These are phyloP conservation scores for Penicillium arizonense DNA, from an alignment of 495 filamentous ascomycete species.

Conservation along the genomic window DNA sequence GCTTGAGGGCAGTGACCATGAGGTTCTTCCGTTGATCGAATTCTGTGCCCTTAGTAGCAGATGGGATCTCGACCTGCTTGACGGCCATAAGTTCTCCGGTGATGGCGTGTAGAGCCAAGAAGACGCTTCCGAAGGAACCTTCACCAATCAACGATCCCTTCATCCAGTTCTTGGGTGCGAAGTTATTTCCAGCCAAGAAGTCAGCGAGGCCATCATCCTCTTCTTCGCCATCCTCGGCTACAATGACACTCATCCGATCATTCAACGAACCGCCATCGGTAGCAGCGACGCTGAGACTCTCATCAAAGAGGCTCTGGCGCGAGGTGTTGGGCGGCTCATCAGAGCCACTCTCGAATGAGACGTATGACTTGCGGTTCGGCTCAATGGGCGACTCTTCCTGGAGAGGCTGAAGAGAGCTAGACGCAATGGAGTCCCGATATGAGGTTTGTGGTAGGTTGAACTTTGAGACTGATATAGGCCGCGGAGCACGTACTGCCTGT, in stretches of 20 bases:
- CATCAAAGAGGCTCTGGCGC: constrained; percentile 78
- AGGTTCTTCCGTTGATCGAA: constrained; percentile 89
- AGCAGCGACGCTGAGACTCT: constrained; percentile 67
- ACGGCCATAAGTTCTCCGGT: constrained; percentile 98
- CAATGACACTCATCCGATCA: constrained; percentile 59
- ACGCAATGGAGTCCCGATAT: constrained; percentile 84
- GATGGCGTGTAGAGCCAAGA: constrained; percentile 92
- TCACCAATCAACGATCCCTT: constrained; percentile 96
- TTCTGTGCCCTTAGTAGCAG: constrained; percentile 70
- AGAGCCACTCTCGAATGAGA: constrained; percentile 86
- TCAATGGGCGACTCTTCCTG: constrained; percentile 91
- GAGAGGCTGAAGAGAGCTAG: constrained; percentile 80
- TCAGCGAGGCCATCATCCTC: constrained; percentile 74
- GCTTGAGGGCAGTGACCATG: constrained; percentile 96
- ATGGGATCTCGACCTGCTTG: constrained; percentile 95
- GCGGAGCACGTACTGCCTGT: constrained; percentile 41
- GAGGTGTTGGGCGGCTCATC: constrained; percentile 72
- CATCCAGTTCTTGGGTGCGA: constrained; percentile 98
- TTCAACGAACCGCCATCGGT: constrained; percentile 66
- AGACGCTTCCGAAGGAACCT: constrained; percentile 96
- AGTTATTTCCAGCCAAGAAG: constrained; percentile 87
- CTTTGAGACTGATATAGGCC: constrained; percentile 63
- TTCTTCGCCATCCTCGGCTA: constrained; percentile 81
- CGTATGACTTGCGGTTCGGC: constrained; percentile 91
- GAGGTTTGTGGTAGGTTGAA: constrained; percentile 56